These are phyloP conservation scores for Metarhizium rileyi DNA, from an alignment of 2,329 filamentous ascomycete species.

Conservation along the genomic window DNA sequence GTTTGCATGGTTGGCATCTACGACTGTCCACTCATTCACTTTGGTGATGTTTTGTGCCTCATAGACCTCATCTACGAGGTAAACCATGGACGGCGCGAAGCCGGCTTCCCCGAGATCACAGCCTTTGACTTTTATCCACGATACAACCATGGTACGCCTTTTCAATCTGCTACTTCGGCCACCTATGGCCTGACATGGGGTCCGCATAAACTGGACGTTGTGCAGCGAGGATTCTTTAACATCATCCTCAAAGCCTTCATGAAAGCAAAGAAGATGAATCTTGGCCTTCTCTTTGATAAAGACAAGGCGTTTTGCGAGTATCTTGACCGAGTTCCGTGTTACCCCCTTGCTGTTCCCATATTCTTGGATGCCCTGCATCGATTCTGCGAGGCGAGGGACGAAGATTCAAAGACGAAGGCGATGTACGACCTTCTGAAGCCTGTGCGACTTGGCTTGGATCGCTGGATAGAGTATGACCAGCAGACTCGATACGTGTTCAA, in stretches of 20 bases:
- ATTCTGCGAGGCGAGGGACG: slow-evolving; percentile 3
- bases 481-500: slow-evolving; percentile 13
- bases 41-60: slow-evolving; percentile 24
- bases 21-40: slow-evolving; percentile 25
- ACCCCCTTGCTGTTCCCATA: slow-evolving; percentile 16
- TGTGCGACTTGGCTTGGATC: slow-evolving; percentile 17
- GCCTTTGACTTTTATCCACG: slow-evolving; percentile 25
- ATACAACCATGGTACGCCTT: slow-evolving; percentile 20
- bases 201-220: slow-evolving; percentile 12
- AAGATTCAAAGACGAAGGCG: slow-evolving; percentile 10
- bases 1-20: slow-evolving; percentile 26
- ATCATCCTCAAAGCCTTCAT: slow-evolving; percentile 25
- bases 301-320: slow-evolving; percentile 20
- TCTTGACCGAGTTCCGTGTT: slow-evolving; percentile 19
- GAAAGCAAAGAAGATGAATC: slow-evolving; percentile 20
- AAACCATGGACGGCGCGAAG: slow-evolving; percentile 15
- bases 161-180: not conserved
- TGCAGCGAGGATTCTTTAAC: slow-evolving; percentile 23
- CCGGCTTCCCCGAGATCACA: slow-evolving; percentile 10
- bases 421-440: slow-evolving; percentile 25
- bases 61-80: slow-evolving; percentile 27
- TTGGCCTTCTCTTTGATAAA: slow-evolving; percentile 21
- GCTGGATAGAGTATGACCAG: slow-evolving; percentile 12
- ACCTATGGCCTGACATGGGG: slow-evolving; percentile 24
- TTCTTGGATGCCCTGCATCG: slow-evolving; percentile 27